Evolutionary conservation across 2,329 filamentous ascomycete species (phyloP).

Genomic region (Exophiala xenobiotica): DNA sequence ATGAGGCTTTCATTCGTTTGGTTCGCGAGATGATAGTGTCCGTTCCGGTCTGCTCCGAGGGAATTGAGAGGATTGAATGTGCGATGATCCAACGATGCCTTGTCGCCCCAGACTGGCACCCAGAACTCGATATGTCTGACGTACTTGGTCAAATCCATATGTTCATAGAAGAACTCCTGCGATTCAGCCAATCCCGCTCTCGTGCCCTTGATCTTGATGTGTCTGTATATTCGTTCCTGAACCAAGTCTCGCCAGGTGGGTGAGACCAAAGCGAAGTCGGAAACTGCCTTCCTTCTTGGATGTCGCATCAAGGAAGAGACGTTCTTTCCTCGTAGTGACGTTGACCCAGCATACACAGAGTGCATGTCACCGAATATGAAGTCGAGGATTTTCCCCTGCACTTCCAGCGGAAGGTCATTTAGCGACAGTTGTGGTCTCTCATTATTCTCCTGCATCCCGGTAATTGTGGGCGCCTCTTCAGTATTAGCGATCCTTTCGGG

Average conservation of each 20-base stretch:
- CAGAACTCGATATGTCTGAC: slow-evolving; percentile 74
- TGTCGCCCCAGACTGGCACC: slow-evolving; percentile 69
- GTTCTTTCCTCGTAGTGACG: slow-evolving; percentile 59
- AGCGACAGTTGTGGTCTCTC: slow-evolving; percentile 15
- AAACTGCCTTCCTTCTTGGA: slow-evolving; percentile 65
- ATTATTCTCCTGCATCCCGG: neutral
- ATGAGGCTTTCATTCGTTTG: slow-evolving; percentile 19
- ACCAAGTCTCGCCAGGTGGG: slow-evolving; percentile 65
- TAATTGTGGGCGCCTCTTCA: neutral
- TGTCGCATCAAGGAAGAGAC: slow-evolving; percentile 61
- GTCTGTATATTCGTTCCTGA: slow-evolving; percentile 70
- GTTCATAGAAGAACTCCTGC: slow-evolving; percentile 58
- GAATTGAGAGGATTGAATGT: slow-evolving; percentile 11
- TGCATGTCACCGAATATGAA: slow-evolving; percentile 68
- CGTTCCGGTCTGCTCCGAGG: slow-evolving; percentile 16
- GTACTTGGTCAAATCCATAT: slow-evolving; percentile 61
- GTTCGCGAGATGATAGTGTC: slow-evolving; percentile 17
- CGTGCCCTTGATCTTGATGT: slow-evolving; percentile 73
- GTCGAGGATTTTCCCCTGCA: slow-evolving; percentile 70
- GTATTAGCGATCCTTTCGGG: neutral
- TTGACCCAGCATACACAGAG: slow-evolving; percentile 58
- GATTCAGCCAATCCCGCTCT: slow-evolving; percentile 61
- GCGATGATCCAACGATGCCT: slow-evolving; percentile 34
- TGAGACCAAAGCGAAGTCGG: slow-evolving; percentile 60
- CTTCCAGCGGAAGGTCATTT: slow-evolving; percentile 61